phyloP scores from a whole-genome alignment of 1,284 basidiomycete genomes.

The Peniophora sp. region DNA sequence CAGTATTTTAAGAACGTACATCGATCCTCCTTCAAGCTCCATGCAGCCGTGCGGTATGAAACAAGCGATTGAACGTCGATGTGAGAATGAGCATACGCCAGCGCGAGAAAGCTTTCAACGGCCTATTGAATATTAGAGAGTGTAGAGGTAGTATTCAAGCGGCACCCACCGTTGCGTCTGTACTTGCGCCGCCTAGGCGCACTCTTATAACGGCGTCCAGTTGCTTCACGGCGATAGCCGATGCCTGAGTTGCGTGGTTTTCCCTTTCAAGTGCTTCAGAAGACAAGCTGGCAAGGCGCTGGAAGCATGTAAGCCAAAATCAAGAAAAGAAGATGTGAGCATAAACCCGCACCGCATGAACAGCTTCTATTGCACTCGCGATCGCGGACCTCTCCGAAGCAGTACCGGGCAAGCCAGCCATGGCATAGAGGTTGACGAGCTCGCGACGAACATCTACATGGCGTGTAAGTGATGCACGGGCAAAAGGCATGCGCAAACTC shows the following conservation, averaged over 20 bases:
- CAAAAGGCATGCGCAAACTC: no score
- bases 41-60: constrained; percentile 47
- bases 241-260: background rate
- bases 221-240: background rate
- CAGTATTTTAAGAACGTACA: constrained; percentile 28
- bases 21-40: constrained; percentile 33
- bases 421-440: no score
- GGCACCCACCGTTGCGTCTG: no score
- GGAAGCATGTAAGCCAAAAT: background rate
- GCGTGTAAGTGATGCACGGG: no score
- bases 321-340: background rate
- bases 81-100: constrained; percentile 23
- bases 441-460: no score
- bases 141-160: no score
- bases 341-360: no score
- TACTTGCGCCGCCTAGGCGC: background rate
- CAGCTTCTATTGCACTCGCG: no score
- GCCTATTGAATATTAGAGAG: constrained; percentile 1
- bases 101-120: constrained; percentile 22
- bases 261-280: background rate
- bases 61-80: constrained; percentile 29
- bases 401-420: no score
- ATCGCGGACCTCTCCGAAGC: no score
- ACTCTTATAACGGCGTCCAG: background rate
- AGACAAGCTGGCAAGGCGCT: background rate